Conservation (phyloP, 306 rosid genomes). For the Cucumis hystrix region DNA sequence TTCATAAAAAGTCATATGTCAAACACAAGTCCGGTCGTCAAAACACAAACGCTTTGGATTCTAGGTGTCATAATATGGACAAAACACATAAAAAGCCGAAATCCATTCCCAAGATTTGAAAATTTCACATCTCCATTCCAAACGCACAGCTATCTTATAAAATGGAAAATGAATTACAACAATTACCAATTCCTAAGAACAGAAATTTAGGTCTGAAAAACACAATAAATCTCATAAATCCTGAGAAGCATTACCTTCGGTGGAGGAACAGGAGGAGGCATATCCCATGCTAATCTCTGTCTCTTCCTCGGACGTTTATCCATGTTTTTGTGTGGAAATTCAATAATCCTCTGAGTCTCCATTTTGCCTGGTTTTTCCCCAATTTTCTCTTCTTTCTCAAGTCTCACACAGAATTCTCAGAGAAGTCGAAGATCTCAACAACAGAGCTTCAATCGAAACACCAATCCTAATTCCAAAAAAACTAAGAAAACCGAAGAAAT, state of each 20-base stretch:
- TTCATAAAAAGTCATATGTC: background rate
- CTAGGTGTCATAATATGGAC: background rate
- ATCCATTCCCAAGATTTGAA: background rate
- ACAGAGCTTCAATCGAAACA: slow-evolving; percentile 3
- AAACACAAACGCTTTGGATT: background rate
- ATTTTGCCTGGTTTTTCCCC: slow-evolving; percentile 26
- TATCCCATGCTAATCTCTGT: slow-evolving; percentile 68
- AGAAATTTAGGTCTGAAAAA: background rate
- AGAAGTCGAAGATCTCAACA: slow-evolving; percentile 1
- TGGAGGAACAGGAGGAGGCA: slow-evolving; percentile 48
- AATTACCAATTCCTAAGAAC: background rate
- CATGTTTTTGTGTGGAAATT: slow-evolving; percentile 55
- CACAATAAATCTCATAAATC: background rate
- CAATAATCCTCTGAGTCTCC: slow-evolving; percentile 68
- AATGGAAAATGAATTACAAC: background rate
- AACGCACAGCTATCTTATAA: background rate
- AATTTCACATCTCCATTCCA: background rate
- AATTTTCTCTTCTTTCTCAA: slow-evolving; percentile 1
- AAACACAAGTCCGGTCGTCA: background rate
- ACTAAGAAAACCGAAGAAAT: background rate
- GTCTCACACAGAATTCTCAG: background rate
- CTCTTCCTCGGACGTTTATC: slow-evolving; percentile 73
- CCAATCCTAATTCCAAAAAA: background rate
- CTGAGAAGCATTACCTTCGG: slow-evolving; percentile 28
- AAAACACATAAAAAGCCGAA: background rate